phyloP scores from a whole-genome alignment of 495 filamentous ascomycete genomes.

The Aspergillus sclerotiicarbonarius region DNA sequence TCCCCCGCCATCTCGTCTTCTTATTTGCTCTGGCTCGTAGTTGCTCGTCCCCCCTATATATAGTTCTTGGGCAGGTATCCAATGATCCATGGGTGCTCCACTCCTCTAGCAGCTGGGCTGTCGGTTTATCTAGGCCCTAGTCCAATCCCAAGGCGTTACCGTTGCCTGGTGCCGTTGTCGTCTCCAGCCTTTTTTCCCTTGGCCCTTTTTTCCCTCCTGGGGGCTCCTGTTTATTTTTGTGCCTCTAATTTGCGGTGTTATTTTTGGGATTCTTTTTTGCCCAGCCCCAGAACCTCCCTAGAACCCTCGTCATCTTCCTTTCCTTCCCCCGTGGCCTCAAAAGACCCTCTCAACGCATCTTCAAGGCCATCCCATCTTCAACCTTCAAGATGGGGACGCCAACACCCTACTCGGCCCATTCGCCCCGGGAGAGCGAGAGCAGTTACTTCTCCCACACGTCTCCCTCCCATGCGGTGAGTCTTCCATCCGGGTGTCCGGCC shows the following conservation, averaged over 20 bases:
- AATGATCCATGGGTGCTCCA: neutral
- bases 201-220: neutral
- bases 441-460: constrained; percentile 4
- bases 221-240: constrained; percentile 8
- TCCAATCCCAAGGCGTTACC: constrained; percentile 1
- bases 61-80: constrained; percentile 5
- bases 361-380: neutral
- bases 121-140: constrained; percentile 2
- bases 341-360: neutral
- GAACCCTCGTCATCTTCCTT: neutral
- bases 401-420: neutral
- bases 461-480: neutral
- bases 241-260: constrained; percentile 1
- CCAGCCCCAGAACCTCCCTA: constrained; percentile 1
- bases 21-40: neutral
- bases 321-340: neutral
- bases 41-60: constrained; percentile 6
- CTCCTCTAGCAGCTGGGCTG: neutral
- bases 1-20: neutral
- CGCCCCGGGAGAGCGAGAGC: constrained; percentile 5
- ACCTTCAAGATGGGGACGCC: constrained; percentile 5
- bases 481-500: no score
- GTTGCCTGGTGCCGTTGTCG: constrained; percentile 7
- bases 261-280: neutral
- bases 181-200: constrained; percentile 1